Evolutionary conservation across 2,329 filamentous ascomycete species (phyloP), one percentile per base, ranked within the genome.

Genomic region (Calonectria pteridis): DNA sequence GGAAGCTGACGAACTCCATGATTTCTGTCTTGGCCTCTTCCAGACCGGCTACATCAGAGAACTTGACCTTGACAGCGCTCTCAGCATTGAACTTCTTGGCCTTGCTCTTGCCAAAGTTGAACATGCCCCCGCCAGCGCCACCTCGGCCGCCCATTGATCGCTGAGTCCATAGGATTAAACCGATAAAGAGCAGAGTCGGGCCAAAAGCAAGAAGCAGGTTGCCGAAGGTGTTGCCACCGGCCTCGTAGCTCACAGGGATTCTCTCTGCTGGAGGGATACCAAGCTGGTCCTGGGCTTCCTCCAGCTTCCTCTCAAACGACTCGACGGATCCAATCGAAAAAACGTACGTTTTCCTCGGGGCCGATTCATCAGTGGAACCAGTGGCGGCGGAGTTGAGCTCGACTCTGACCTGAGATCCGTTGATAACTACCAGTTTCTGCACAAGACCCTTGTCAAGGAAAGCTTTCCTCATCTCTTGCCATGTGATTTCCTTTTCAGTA

Each of bases 21-120:
- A 99, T 99, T 86, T 99, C 97, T 71, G 93, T 89, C 89, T 99
- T 99, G 71, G 97, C 97, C 86, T 99, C 97, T 83, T 99, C 97
- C 93, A 98, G 96, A 78, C 97, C 97, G 51, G 97, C 97, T 53
- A 99, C 97, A 83, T 99, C 97, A 59, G 94, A 89, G 84, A 99
- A 99, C 85, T 98, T 98, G 84, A 97, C 96, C 87, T 98, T 98
- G 87, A 99, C 91, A 71, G 97, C 95, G 14, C 94, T 95, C 88
- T 99, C 97, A 79, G 98, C 96, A 84, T 98, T 99, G 89, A 98
- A 99, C 81, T 94, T 94, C 89, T 98, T 98, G 31, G 97, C 97
- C 81, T 95, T 93, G 86, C 95, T 98, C 89, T 97, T 96, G 79
- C 96, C 94, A 86, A 99, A 98, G 78, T 95, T 96, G 82, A 99